These are phyloP conservation scores for Pseudonectria buxi DNA, from an alignment of 2,329 filamentous ascomycete species.

Conservation along the genomic window DNA sequence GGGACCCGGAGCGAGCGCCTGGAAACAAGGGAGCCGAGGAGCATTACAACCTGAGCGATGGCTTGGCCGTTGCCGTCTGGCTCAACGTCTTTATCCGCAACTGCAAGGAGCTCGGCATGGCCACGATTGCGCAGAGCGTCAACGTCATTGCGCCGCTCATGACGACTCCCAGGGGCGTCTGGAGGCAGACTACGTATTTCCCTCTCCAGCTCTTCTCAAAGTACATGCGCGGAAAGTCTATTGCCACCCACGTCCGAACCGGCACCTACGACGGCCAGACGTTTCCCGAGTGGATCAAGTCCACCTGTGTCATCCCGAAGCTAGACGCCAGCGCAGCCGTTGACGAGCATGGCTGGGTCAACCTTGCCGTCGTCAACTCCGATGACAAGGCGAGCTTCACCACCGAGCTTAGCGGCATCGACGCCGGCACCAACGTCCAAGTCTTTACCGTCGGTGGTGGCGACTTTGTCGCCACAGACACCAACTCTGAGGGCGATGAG, in stretches of 20 bases:
- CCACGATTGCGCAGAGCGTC: constrained; percentile 67
- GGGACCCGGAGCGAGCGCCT: constrained; percentile 63
- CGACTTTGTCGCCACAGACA: constrained; percentile 35
- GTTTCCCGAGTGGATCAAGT: constrained; percentile 55
- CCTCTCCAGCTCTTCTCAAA: constrained; percentile 50
- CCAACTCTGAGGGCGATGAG: constrained; percentile 54
- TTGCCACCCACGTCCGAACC: constrained; percentile 57
- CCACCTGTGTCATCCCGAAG: constrained; percentile 59
- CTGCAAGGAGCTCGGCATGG: constrained; percentile 63
- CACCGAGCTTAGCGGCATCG: constrained; percentile 49
- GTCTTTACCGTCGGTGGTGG: constrained; percentile 48
- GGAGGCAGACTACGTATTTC: constrained; percentile 70
- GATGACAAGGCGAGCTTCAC: constrained; percentile 51
- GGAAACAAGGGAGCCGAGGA: constrained; percentile 68
- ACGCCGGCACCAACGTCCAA: constrained; percentile 38
- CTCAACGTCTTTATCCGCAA: constrained; percentile 70
- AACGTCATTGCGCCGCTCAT: constrained; percentile 71
- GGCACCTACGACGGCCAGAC: constrained; percentile 59
- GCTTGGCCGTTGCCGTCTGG: constrained; percentile 64
- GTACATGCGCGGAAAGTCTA: constrained; percentile 61
- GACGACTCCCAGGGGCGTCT: constrained; percentile 55
- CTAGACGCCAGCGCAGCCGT: constrained; percentile 58
- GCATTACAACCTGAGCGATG: constrained; percentile 64
- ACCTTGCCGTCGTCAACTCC: constrained; percentile 65
- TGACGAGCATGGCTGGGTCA: constrained; percentile 51